Evolutionary conservation across 345 rosid species (phyloP).

Genomic region (Zanthoxylum bungeanum): DNA sequence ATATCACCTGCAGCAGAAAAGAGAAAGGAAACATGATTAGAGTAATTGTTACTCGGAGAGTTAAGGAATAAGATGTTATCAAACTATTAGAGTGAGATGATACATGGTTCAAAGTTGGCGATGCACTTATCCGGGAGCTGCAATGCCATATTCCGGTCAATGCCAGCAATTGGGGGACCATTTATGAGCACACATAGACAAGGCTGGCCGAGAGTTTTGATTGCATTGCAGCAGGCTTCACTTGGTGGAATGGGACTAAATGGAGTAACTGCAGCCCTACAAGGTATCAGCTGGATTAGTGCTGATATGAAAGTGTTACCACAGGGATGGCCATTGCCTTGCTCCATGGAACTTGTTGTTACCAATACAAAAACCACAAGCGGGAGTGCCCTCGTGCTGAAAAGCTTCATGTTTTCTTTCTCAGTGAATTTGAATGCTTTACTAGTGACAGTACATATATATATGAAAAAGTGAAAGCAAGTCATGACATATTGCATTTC

Average conservation of each 20-base stretch:
- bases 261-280: conserved; percentile 79
- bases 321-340: conserved; percentile 45
- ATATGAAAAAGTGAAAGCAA: not conserved
- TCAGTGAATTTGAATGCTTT: not conserved
- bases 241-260: conserved; percentile 77
- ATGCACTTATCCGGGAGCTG: conserved; percentile 80
- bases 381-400: conserved; percentile 4
- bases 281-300: conserved; percentile 82
- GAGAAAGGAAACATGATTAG: not conserved
- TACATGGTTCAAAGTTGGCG: conserved; percentile 83
- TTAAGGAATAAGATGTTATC: not conserved
- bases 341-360: conserved; percentile 28
- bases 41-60: not conserved
- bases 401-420: conserved; percentile 19
- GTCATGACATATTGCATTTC: conserved; percentile 26
- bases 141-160: conserved; percentile 70
- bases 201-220: conserved; percentile 73
- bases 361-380: conserved; percentile 34
- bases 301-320: conserved; percentile 73
- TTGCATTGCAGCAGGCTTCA: conserved; percentile 70
- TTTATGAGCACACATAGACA: conserved; percentile 70
- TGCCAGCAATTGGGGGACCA: conserved; percentile 82
- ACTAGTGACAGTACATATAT: conserved; percentile 10
- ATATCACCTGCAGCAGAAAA: conserved; percentile 33
- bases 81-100: not conserved